Evolutionary conservation across 306 rosid species (phyloP).

Genomic region (Astragalus glycyphyllos): DNA sequence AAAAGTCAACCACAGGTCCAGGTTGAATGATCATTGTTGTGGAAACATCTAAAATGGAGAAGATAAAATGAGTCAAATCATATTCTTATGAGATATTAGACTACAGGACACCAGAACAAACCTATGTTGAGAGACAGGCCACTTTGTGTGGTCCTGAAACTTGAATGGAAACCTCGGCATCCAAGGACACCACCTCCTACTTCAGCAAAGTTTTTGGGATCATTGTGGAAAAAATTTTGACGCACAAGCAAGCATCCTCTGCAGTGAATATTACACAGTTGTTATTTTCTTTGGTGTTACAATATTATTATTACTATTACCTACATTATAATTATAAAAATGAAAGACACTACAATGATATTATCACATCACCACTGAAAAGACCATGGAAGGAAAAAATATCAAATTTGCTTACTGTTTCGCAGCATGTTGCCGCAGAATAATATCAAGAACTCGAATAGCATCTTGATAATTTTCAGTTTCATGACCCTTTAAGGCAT

Average conservation of each 20-base stretch:
- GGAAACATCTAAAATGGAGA: slow-evolving; percentile 66
- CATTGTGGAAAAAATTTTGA: slow-evolving; percentile 82
- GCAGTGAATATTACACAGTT: slow-evolving; percentile 37
- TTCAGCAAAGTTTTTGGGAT: slow-evolving; percentile 61
- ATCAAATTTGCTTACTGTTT: slow-evolving; percentile 66
- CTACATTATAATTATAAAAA: neutral
- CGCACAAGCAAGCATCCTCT: slow-evolving; percentile 96
- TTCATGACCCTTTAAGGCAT: slow-evolving; percentile 84
- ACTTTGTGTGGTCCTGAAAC: slow-evolving; percentile 87
- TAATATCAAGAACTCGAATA: slow-evolving; percentile 81
- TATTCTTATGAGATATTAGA: neutral
- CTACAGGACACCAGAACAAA: slow-evolving; percentile 5
- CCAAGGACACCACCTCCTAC: slow-evolving; percentile 97
- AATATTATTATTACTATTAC: neutral
- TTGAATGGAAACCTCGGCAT: slow-evolving; percentile 89
- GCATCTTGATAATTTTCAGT: slow-evolving; percentile 90
- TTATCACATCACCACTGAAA: neutral
- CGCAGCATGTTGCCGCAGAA: slow-evolving; percentile 90
- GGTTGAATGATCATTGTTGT: slow-evolving; percentile 90
- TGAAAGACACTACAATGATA: neutral
- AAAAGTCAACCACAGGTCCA: slow-evolving; percentile 92
- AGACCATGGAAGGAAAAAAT: neutral
- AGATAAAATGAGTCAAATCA: no score
- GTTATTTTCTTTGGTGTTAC: neutral
- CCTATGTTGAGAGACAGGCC: slow-evolving; percentile 91